A percentile compares a stretch with the other conserved stretches of the same genome.
These are phyloP conservation scores for Camellia japonica DNA, from an alignment of 148 eudicot species.

Conservation along the genomic window DNA sequence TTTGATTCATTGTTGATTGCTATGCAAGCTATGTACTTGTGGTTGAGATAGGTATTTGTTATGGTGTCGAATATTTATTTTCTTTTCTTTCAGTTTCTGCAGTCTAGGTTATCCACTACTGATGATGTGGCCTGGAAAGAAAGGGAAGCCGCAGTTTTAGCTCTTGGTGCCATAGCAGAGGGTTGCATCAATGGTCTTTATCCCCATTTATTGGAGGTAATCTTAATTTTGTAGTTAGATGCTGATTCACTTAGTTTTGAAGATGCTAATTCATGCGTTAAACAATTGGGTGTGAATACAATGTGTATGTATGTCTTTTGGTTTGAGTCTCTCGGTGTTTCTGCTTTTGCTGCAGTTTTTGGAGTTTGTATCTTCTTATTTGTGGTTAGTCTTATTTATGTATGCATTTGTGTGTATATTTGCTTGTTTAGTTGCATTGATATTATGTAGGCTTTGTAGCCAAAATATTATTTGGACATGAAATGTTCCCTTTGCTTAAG, in stretches of 20 bases:
- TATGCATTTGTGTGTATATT: background rate
- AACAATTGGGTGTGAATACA: background rate
- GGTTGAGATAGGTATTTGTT: background rate
- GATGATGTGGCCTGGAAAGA: constrained; percentile 88
- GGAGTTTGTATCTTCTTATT: background rate
- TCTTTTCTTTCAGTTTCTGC: constrained; percentile 18
- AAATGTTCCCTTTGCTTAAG: constrained; percentile 4
- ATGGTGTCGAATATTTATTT: no score
- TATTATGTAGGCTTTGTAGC: background rate
- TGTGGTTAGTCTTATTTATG: background rate
- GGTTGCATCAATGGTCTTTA: constrained; percentile 93
- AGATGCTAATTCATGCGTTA: background rate
- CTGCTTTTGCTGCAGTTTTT: constrained; percentile 7
- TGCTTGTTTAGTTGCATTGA: background rate
- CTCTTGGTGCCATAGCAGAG: constrained; percentile 95
- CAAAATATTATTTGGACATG: background rate
- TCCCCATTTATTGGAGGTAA: constrained; percentile 86
- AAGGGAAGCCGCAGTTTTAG: constrained; percentile 98
- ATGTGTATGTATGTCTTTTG: background rate
- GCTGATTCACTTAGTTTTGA: background rate
- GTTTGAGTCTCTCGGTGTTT: background rate
- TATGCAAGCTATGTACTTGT: background rate
- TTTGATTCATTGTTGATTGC: background rate
- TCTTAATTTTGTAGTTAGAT: background rate
- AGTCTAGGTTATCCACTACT: constrained; percentile 59